A percentile compares a stretch with the other conserved stretches of the same genome.
These are phyloP conservation scores for Kockovaella imperatae DNA, from an alignment of 768 basidiomycete species.

Conservation along the genomic window DNA sequence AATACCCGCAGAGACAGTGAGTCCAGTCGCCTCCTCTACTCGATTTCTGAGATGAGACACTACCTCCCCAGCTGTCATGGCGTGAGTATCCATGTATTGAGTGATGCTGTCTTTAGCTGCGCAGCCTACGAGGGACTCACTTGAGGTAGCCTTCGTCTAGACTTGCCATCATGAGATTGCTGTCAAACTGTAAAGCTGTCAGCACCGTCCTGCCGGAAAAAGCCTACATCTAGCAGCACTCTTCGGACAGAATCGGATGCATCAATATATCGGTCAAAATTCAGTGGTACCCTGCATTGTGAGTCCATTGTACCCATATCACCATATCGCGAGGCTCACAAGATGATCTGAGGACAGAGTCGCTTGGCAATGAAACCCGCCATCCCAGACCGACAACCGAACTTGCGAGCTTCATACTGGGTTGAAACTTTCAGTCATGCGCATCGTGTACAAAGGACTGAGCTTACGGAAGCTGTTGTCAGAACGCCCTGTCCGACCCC, in stretches of 20 bases:
- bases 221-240: conserved; percentile 51
- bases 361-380: conserved; percentile 92
- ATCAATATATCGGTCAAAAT: conserved; percentile 39
- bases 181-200: conserved; percentile 30
- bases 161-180: conserved; percentile 52
- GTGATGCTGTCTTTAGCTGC: conserved; percentile 59
- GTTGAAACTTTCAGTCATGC: background rate
- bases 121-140: conserved; percentile 48
- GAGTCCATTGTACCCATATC: background rate
- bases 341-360: conserved; percentile 78
- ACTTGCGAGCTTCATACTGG: conserved; percentile 84
- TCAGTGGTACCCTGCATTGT: conserved; percentile 14
- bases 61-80: conserved; percentile 61
- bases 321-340: conserved; percentile 43
- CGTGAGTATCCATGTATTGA: conserved; percentile 63
- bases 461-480: conserved; percentile 57
- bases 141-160: conserved; percentile 90
- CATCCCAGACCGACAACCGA: conserved; percentile 90
- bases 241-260: conserved; percentile 55
- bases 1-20: conserved; percentile 92
- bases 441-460: no score
- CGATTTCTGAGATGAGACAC: conserved; percentile 65
- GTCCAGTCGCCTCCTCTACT: conserved; percentile 66
- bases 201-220: background rate
- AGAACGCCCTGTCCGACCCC: conserved; percentile 76